phyloP scores from a whole-genome alignment of 2,329 filamentous ascomycete genomes.

The Magnaporthiopsis poae region DNA sequence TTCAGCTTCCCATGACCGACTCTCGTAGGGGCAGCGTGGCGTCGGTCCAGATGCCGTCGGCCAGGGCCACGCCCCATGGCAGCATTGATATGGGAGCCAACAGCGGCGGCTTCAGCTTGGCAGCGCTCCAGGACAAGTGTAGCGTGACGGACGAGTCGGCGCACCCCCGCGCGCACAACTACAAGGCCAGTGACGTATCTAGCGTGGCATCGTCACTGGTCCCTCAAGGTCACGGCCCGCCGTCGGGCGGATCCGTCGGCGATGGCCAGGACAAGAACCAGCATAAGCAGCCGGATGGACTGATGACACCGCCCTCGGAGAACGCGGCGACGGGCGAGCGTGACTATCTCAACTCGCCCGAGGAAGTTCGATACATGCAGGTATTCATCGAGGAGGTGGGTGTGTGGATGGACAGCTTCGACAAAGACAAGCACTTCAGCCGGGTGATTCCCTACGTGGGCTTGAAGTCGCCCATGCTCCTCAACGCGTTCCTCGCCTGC shows the following conservation, averaged over 20 bases:
- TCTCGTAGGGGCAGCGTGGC: slow-evolving; percentile 18
- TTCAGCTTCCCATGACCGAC: slow-evolving; percentile 13
- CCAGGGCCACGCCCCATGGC: not conserved
- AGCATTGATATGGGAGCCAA: not conserved
- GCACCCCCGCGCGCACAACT: slow-evolving; percentile 18
- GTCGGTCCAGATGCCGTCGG: not conserved
- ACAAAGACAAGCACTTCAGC: slow-evolving; percentile 77
- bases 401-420: slow-evolving; percentile 88
- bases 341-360: slow-evolving; percentile 60
- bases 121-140: slow-evolving; percentile 14
- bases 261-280: slow-evolving; percentile 10
- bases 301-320: slow-evolving; percentile 33
- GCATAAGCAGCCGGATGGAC: slow-evolving; percentile 16
- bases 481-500: slow-evolving; percentile 81
- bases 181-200: slow-evolving; percentile 28
- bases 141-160: slow-evolving; percentile 18
- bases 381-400: slow-evolving; percentile 85
- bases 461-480: slow-evolving; percentile 72
- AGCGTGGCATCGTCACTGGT: slow-evolving; percentile 29
- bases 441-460: slow-evolving; percentile 74
- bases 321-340: slow-evolving; percentile 29
- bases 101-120: slow-evolving; percentile 6
- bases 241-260: slow-evolving; percentile 17
- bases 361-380: slow-evolving; percentile 83
- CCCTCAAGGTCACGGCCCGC: slow-evolving; percentile 25